These are phyloP conservation scores for Penicillium robsamsonii DNA, from an alignment of 495 filamentous ascomycete genomes.

Conservation along the genomic window DNA sequence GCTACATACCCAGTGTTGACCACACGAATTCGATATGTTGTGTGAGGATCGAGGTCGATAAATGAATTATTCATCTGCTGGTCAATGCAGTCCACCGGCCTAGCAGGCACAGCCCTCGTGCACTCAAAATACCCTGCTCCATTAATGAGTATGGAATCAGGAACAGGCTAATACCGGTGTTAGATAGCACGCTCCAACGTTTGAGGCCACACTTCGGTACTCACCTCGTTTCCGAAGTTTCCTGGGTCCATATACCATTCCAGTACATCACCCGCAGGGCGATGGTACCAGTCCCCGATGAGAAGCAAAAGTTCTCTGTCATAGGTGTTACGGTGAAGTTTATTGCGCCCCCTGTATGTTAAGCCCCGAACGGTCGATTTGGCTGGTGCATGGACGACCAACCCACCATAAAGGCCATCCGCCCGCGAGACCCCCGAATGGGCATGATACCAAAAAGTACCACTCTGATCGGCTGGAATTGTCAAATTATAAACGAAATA, in stretches of 20 bases:
- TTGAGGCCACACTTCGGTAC: neutral
- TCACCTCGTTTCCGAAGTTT: constrained; percentile 48
- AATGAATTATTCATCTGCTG: constrained; percentile 20
- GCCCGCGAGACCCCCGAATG: constrained; percentile 65
- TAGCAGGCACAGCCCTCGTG: constrained; percentile 46
- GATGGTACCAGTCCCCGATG: constrained; percentile 56
- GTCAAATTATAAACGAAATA: constrained; percentile 75
- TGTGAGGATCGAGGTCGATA: constrained; percentile 21
- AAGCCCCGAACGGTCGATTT: constrained; percentile 31
- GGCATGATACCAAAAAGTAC: constrained; percentile 84
- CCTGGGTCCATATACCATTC: constrained; percentile 46
- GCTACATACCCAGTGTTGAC: constrained; percentile 41
- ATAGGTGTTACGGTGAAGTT: constrained; percentile 24
- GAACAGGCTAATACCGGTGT: constrained; percentile 36
- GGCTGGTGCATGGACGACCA: constrained; percentile 66
- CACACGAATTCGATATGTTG: constrained; percentile 31
- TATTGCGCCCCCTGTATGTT: constrained; percentile 1
- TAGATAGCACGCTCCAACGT: neutral
- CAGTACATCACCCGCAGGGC: constrained; percentile 36
- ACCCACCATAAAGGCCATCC: constrained; percentile 69
- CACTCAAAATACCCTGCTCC: constrained; percentile 50
- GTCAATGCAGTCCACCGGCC: constrained; percentile 44
- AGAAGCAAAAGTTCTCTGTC: constrained; percentile 46
- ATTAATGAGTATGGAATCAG: constrained; percentile 53
- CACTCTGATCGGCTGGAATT: constrained; percentile 66